These are phyloP conservation scores for Tremella yokohamensis DNA, from an alignment of 768 basidiomycete genomes.

Conservation along the genomic window DNA sequence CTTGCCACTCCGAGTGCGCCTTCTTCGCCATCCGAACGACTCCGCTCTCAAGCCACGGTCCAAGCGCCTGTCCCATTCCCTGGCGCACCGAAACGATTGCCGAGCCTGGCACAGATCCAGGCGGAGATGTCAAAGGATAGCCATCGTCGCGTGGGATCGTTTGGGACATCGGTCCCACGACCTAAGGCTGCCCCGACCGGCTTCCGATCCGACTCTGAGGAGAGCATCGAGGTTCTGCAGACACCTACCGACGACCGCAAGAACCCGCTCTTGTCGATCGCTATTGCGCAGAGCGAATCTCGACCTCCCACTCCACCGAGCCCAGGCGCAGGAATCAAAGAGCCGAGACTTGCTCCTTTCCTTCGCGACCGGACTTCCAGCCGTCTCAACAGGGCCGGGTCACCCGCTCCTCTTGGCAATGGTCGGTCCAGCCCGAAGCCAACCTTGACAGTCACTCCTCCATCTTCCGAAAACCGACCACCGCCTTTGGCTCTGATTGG, in stretches of 20 bases:
- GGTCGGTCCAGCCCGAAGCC: constrained; percentile 14
- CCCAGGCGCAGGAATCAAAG: constrained; percentile 11
- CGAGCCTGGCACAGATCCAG: constrained; percentile 40
- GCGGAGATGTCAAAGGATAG: constrained; percentile 25
- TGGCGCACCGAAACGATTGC: constrained; percentile 14
- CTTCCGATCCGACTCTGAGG: constrained; percentile 19
- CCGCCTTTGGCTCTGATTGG: constrained; percentile 1
- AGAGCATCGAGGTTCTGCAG: constrained; percentile 32
- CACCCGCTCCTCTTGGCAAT: constrained; percentile 15
- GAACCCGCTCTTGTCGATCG: constrained; percentile 18
- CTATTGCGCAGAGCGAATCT: constrained; percentile 21
- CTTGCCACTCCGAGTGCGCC: constrained; percentile 9
- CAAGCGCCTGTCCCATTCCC: not conserved
- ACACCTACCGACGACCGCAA: constrained; percentile 32
- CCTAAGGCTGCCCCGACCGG: constrained; percentile 3
- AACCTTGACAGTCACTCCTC: constrained; percentile 28
- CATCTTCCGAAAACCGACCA: constrained; percentile 17
- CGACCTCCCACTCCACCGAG: constrained; percentile 30
- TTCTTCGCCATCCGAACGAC: constrained; percentile 11
- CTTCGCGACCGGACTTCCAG: constrained; percentile 33
- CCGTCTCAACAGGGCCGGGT: constrained; percentile 16
- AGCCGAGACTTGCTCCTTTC: constrained; percentile 34
- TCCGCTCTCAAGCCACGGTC: constrained; percentile 14
- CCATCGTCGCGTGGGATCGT: constrained; percentile 23
- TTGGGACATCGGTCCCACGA: constrained; percentile 14